Conservation (phyloP, 2,329 filamentous ascomycete genomes). For the Fusarium sp. region DNA sequence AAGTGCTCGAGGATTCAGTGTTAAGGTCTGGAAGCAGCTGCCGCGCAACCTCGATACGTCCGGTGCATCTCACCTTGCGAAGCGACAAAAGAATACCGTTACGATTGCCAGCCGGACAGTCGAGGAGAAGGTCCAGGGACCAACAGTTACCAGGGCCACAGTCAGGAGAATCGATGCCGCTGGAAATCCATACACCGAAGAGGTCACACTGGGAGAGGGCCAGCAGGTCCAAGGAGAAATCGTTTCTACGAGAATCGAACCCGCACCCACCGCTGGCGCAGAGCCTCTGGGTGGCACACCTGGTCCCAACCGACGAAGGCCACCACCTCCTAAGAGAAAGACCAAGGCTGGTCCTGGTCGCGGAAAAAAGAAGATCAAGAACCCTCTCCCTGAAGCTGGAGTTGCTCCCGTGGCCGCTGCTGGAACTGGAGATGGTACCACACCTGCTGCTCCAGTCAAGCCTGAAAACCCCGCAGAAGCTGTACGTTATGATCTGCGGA, state of each 20-base stretch:
- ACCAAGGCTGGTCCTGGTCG: conserved; percentile 79
- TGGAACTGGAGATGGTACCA: conserved; percentile 52
- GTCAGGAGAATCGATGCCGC: conserved; percentile 81
- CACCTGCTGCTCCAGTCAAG: conserved; percentile 54
- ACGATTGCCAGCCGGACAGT: conserved; percentile 66
- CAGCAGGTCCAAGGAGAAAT: conserved; percentile 86
- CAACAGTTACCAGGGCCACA: conserved; percentile 79
- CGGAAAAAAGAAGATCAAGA: conserved; percentile 82
- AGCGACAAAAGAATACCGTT: conserved; percentile 70
- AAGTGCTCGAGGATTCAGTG: conserved; percentile 63
- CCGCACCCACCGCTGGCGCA: conserved; percentile 57
- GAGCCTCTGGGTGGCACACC: conserved; percentile 61
- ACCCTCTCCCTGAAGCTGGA: conserved; percentile 54
- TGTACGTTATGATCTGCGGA: conserved; percentile 21
- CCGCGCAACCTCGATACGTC: conserved; percentile 67
- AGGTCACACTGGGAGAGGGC: conserved; percentile 83
- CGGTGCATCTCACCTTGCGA: conserved; percentile 67
- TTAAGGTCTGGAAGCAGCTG: conserved; percentile 72
- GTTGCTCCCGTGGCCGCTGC: conserved; percentile 51
- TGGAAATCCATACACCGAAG: conserved; percentile 86
- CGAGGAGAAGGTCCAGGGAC: conserved; percentile 57
- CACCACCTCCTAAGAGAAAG: conserved; percentile 84
- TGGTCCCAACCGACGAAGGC: conserved; percentile 67
- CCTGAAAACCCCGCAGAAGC: conserved; percentile 54
- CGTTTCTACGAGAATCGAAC: conserved; percentile 68